Evolutionary conservation across 208 protist genomes (phyloP), one percentile per base, ranked within the genome.

Genomic region (Leishmania guyanensis): DNA sequence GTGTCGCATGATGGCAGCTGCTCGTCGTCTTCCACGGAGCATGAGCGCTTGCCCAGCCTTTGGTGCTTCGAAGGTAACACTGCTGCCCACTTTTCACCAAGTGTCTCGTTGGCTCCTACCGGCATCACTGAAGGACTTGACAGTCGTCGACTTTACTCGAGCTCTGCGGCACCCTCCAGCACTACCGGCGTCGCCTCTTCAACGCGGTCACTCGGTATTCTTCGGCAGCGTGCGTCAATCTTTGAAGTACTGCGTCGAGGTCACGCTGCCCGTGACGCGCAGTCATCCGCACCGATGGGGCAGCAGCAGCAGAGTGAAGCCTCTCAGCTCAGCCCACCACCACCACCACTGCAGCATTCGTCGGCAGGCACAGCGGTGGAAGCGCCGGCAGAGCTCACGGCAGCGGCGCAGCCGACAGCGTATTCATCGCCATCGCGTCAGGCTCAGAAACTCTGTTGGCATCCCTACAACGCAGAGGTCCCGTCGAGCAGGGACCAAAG

Each of bases 171-270:
- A 46, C 48, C 43, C 68, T 26, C 56, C 46, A 43, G 65, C 76
- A 1, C 48, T 20, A 51, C 9, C 69, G 58, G 51, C 29, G 22
- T 20, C 50, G 16, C 48, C 36, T 17, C 71, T 36, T 26, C 74
- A 77, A 17, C 56, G 53, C 64, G 77, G 2, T 84, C 84, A 9
- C 79, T 56, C 0, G 72, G 36, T 14, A 81, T 79, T 65, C 68
- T 39, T 4, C 75, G 77, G 54, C 71, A 76, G 65, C 84, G 80
- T 12, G 77, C 69, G 22, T 86, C 82, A 0, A 81, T 86, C 58
- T 86, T 86, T 65, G n/a, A 82, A 26, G 48, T 80, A 5, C 56
- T 86, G 53, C 82, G 82, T 4, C 82, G 39, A 43, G 26, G 26
- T 26, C 75, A 60, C 48, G 17, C 39, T 12, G 36, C 29, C 6